These are phyloP conservation scores for Biscogniauxia mediterranea DNA, from an alignment of 2,329 filamentous ascomycete species.

Conservation along the genomic window DNA sequence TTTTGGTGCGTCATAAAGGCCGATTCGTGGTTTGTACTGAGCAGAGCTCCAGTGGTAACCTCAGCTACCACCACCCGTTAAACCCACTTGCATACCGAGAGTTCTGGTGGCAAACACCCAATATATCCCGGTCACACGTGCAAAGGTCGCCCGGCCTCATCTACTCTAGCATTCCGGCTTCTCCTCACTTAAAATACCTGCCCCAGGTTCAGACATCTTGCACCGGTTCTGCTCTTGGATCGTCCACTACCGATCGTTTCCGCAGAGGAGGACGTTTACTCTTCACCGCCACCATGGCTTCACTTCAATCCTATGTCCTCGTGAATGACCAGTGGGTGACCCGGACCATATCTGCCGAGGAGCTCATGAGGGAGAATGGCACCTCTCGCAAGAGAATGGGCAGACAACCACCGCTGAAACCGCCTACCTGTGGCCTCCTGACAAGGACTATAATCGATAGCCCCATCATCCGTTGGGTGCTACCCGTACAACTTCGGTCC, in stretches of 20 bases:
- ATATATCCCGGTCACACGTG: background rate
- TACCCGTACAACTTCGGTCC: slow-evolving; percentile 76
- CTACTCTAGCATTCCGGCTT: background rate
- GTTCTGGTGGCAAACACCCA: background rate
- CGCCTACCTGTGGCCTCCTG: slow-evolving; percentile 67
- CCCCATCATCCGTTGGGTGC: slow-evolving; percentile 70
- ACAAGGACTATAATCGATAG: slow-evolving; percentile 77
- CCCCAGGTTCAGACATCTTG: background rate
- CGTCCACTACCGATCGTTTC: too few species aligned
- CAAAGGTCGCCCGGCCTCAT: background rate
- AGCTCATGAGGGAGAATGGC: slow-evolving; percentile 31
- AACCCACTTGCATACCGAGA: background rate
- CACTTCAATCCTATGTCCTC: slow-evolving; percentile 54
- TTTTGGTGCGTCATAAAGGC: background rate
- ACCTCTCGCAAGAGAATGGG: slow-evolving; percentile 34
- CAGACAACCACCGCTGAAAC: slow-evolving; percentile 30
- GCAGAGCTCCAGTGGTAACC: background rate
- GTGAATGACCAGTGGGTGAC: slow-evolving; percentile 57
- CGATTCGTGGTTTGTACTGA: background rate
- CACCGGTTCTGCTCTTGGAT: too few species aligned
- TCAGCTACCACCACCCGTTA: background rate
- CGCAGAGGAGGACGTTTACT: background rate
- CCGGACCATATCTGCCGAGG: slow-evolving; percentile 45
- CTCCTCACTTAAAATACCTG: background rate
- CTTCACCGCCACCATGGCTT: slow-evolving; percentile 34